Percentiles rank a stretch among this genome's conserved stretches.
These are phyloP conservation scores for Pugionium dolabratum DNA, from an alignment of 345 rosid genomes.

Conservation along the genomic window DNA sequence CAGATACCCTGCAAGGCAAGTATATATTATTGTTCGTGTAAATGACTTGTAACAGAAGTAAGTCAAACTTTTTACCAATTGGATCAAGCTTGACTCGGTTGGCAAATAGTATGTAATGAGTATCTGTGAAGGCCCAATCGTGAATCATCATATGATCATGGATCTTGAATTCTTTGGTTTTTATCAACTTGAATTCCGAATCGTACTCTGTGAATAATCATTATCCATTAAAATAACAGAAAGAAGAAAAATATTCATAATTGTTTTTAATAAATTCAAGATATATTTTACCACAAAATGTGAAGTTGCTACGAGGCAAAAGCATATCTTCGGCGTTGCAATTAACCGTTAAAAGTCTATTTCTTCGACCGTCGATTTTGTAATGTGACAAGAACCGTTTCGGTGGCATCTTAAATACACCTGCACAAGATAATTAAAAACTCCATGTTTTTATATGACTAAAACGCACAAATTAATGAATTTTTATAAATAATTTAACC, in stretches of 20 bases:
- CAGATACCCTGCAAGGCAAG: slow-evolving; percentile 18
- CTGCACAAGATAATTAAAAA: slow-evolving; percentile 33
- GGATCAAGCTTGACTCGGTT: slow-evolving; percentile 76
- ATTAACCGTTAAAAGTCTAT: slow-evolving; percentile 66
- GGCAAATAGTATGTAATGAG: slow-evolving; percentile 71
- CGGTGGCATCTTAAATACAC: slow-evolving; percentile 82
- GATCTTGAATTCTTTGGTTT: slow-evolving; percentile 58
- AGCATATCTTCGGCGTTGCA: slow-evolving; percentile 96
- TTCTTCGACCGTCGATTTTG: slow-evolving; percentile 58
- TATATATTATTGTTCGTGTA: background rate
- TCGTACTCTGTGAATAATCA: slow-evolving; percentile 57
- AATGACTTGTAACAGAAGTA: background rate
- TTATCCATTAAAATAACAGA: background rate
- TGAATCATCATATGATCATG: slow-evolving; percentile 89
- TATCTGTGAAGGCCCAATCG: slow-evolving; percentile 92
- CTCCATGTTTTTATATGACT: background rate
- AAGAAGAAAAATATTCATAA: background rate
- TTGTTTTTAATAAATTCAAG: background rate
- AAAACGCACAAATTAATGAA: no score
- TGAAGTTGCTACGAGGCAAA: slow-evolving; percentile 76
- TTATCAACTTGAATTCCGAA: slow-evolving; percentile 54
- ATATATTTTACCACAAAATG: slow-evolving; percentile 62
- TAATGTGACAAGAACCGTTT: slow-evolving; percentile 91
- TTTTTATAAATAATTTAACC: no score
- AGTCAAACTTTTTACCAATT: slow-evolving; percentile 46